Conservation (phyloP, 2,329 filamentous ascomycete genomes). For the Parafenestella ontariensis region DNA sequence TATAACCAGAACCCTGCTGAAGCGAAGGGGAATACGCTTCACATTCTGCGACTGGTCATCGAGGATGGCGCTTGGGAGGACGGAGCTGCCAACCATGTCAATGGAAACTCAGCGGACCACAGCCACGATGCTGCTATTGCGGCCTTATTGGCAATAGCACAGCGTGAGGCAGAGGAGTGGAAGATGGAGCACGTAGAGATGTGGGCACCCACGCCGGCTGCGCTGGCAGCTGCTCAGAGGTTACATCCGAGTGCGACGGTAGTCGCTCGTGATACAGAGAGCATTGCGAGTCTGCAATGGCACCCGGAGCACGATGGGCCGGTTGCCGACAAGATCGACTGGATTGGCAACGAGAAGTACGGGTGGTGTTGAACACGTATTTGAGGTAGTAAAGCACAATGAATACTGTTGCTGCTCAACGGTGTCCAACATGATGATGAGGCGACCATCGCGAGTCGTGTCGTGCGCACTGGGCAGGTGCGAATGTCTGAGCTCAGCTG, state of each 20-base stretch:
- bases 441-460: neutral
- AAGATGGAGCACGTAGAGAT: slow-evolving; percentile 73
- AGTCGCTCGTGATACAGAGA: slow-evolving; percentile 66
- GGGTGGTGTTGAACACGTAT: slow-evolving; percentile 68
- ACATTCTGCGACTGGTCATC: slow-evolving; percentile 72
- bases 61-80: slow-evolving; percentile 59
- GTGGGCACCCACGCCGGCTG: slow-evolving; percentile 77
- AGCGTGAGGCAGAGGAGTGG: slow-evolving; percentile 75
- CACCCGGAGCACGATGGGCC: slow-evolving; percentile 58
- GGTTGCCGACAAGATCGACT: slow-evolving; percentile 64
- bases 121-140: slow-evolving; percentile 57
- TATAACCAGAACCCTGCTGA: slow-evolving; percentile 61
- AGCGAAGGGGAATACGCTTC: slow-evolving; percentile 69
- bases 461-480: neutral
- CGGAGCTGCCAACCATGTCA: slow-evolving; percentile 28
- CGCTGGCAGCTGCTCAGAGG: slow-evolving; percentile 50
- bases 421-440: no score
- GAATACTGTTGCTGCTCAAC: no score
- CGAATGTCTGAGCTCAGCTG: neutral
- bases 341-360: slow-evolving; percentile 80
- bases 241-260: slow-evolving; percentile 60
- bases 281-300: slow-evolving; percentile 76
- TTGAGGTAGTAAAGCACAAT: no score
- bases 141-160: slow-evolving; percentile 71
- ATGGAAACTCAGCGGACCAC: slow-evolving; percentile 15